Evolutionary conservation across 495 filamentous ascomycete genomes (phyloP).

Genomic region (Penicillium angulare): DNA sequence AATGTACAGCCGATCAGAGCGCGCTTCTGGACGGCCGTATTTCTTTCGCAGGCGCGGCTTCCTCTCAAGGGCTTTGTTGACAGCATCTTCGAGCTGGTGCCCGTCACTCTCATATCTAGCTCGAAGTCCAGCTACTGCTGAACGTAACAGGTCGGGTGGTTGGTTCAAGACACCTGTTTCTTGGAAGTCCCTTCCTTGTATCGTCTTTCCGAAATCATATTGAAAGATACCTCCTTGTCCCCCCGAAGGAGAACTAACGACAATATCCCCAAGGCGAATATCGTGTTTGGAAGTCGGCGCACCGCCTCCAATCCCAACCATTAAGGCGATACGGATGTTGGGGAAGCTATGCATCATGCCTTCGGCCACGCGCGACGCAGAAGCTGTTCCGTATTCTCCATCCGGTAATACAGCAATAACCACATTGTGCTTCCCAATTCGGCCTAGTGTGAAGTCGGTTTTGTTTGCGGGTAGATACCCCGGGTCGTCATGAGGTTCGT

Average conservation of each 20-base stretch:
- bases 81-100: neutral
- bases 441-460: neutral
- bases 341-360: neutral
- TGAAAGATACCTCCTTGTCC: neutral
- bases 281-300: neutral
- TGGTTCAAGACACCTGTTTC: neutral
- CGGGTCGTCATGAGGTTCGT: neutral
- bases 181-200: neutral
- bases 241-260: neutral
- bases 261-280: neutral
- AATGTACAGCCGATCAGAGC: neutral
- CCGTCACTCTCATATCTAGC: neutral
- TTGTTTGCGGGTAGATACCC: neutral
- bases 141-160: neutral
- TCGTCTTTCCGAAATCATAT: neutral
- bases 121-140: neutral
- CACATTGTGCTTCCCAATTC: neutral
- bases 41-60: neutral
- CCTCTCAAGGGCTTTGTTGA: neutral
- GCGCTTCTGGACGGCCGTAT: neutral
- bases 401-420: neutral
- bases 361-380: neutral
- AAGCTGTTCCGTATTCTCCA: neutral
- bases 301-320: neutral
- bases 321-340: neutral